Evolutionary conservation across 352 stramenopile genomes (phyloP), one percentile per base, ranked within the genome.

Genomic region (Phytophthora multivora): DNA sequence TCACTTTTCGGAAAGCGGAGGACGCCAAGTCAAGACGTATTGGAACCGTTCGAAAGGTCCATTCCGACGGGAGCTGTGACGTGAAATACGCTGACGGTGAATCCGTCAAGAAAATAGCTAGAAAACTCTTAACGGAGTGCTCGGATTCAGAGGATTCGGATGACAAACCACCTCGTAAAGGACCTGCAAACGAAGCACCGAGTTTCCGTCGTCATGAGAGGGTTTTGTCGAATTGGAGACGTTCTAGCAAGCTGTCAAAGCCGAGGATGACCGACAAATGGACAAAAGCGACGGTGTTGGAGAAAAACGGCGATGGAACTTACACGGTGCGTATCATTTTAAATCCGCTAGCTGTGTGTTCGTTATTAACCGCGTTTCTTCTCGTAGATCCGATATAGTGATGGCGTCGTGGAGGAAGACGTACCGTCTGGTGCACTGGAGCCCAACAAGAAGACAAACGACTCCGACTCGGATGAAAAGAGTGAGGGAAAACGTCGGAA

Each of bases 81-180:
- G 23, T 96, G 1, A 45, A 71, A 47, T 96, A 91, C 53, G 48
- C 63, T 4, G 70, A 89, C 33, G 83, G 80, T 0, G 80, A 91
- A 3, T 63, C 39, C 0, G 41, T 51, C 11, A 81, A 77, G 26
- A 63, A 76, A 5, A 48, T 96, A 0, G 46, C 55, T 0, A 8
- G 49, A 31, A 63, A 56, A 11, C 25, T 68, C 33, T 19, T 84
- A 6, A 21, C 67, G 2, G 39, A 45, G 4, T 74, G 63, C 26
- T 79, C 73, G 0, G 73, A 68, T 16, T 82, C 67, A 0, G 75
- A 82, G 6, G 58, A 63, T 50, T 82, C 75, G 0, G 56, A 63
- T 0, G 55, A 53, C 47, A 58, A 65, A 25, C 30, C 30, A 33
- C 10, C 9, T 6, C 10, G 21, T 39, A 64, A 69, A 26, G 36